phyloP scores from a whole-genome alignment of 441 rosid species.

The Gossypium gossypioides region DNA sequence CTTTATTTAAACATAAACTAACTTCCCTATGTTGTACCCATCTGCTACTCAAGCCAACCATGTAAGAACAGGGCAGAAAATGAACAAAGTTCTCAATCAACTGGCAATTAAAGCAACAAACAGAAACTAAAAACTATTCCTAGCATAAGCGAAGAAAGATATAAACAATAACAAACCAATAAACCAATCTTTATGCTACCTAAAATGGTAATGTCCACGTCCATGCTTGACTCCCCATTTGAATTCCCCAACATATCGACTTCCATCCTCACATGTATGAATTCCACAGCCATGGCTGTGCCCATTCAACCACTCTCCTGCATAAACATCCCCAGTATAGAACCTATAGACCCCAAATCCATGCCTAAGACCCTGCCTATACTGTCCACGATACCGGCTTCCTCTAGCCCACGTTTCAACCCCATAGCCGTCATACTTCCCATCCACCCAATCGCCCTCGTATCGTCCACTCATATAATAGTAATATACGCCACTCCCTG shows the following conservation, averaged over 20 bases:
- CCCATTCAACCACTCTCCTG: constrained; percentile 85
- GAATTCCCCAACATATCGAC: constrained; percentile 78
- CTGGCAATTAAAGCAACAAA: background rate
- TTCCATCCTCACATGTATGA: constrained; percentile 85
- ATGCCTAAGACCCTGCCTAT: constrained; percentile 66
- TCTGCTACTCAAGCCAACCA: background rate
- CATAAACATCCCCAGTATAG: constrained; percentile 78
- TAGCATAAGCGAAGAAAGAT: background rate
- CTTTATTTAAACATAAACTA: background rate
- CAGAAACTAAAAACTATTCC: background rate
- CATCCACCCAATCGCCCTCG: constrained; percentile 86
- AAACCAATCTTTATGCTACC: constrained; percentile 28
- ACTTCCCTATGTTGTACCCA: background rate
- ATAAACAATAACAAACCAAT: background rate
- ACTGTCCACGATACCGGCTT: constrained; percentile 74
- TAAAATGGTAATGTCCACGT: constrained; percentile 81
- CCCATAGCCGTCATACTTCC: constrained; percentile 75
- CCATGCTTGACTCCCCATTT: constrained; percentile 92
- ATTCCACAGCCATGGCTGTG: constrained; percentile 88
- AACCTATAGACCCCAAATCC: constrained; percentile 75
- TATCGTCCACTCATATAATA: constrained; percentile 78
- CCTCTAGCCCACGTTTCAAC: constrained; percentile 90
- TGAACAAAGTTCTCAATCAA: background rate
- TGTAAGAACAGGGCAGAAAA: background rate
- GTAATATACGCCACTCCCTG: constrained; percentile 72